A percentile compares a stretch with the other conserved stretches of the same genome.
Evolutionary conservation across 169 alveolate species (phyloP).

Genomic region (Eimeria praecox): DNA sequence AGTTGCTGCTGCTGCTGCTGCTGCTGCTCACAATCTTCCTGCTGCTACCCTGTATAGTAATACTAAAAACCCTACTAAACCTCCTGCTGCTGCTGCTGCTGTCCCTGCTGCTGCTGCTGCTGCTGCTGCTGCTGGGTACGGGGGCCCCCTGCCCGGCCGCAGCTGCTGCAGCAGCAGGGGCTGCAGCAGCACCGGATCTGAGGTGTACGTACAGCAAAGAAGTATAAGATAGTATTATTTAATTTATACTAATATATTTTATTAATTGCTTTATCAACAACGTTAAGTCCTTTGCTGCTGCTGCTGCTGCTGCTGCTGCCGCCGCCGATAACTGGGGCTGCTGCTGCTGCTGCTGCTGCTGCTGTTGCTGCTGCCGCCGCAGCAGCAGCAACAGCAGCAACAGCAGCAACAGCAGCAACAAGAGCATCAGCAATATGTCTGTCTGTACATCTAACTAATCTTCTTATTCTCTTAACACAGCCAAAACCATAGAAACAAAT

Average conservation of each 20-base stretch:
- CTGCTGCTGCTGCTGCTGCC: conserved; percentile 25
- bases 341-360: not conserved
- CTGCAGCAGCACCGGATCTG: not conserved
- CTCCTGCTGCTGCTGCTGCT: not conserved
- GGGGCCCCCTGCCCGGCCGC: not conserved
- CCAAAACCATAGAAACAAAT: no score
- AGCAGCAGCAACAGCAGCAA: not conserved
- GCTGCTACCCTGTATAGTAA: no score
- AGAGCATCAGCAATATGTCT: not conserved
- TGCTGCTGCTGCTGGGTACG: not conserved
- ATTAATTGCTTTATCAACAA: not conserved
- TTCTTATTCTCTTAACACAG: not conserved
- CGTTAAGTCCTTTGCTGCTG: not conserved
- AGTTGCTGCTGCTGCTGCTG: not conserved
- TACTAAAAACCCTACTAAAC: no score
- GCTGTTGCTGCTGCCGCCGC: no score
- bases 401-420: not conserved
- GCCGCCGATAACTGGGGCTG: not conserved
- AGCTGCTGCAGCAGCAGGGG: not conserved
- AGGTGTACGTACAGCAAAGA: not conserved
- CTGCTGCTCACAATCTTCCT: no score
- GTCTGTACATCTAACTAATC: not conserved
- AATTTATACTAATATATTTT: not conserved
- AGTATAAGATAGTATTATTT: not conserved
- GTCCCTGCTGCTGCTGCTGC: conserved; percentile 21